Percentiles rank a stretch among this genome's conserved stretches.
phyloP scores from a whole-genome alignment of 2,329 filamentous ascomycete genomes.

The Alternaria dauci region DNA sequence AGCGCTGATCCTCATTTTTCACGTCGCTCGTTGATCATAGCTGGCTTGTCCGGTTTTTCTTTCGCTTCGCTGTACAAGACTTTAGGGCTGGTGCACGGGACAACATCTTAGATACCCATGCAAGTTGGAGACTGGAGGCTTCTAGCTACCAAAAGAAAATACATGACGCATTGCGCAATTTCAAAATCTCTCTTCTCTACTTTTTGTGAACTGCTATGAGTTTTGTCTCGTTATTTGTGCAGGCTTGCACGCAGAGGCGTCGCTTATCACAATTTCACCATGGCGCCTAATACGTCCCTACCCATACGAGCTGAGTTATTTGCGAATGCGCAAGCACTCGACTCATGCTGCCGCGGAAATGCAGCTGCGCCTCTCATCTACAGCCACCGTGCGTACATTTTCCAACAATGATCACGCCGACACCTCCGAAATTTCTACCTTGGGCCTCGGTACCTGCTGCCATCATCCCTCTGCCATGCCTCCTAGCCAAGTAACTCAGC shows the following conservation, averaged over 20 bases:
- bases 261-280: not conserved
- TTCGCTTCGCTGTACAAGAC: conserved; percentile 39
- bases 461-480: not conserved
- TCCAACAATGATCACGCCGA: not conserved
- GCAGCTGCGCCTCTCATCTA: conserved; percentile 1
- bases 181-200: conserved; percentile 2
- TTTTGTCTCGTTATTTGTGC: not conserved
- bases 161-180: conserved; percentile 11
- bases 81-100: conserved; percentile 30
- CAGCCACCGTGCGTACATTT: conserved; percentile 4
- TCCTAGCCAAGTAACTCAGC: not conserved
- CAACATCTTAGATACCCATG: conserved; percentile 27
- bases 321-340: conserved; percentile 1
- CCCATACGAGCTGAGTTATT: conserved; percentile 1
- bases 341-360: not conserved
- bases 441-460: not conserved
- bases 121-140: conserved; percentile 22
- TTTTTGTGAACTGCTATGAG: not conserved
- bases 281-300: not conserved
- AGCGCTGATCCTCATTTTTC: conserved; percentile 24
- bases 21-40: conserved; percentile 40
- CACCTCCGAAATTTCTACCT: not conserved
- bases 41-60: conserved; percentile 5
- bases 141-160: conserved; percentile 22
- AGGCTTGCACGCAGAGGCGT: not conserved